phyloP scores from a whole-genome alignment of 495 filamentous ascomycete species.

The Aspergillus avenaceus region DNA sequence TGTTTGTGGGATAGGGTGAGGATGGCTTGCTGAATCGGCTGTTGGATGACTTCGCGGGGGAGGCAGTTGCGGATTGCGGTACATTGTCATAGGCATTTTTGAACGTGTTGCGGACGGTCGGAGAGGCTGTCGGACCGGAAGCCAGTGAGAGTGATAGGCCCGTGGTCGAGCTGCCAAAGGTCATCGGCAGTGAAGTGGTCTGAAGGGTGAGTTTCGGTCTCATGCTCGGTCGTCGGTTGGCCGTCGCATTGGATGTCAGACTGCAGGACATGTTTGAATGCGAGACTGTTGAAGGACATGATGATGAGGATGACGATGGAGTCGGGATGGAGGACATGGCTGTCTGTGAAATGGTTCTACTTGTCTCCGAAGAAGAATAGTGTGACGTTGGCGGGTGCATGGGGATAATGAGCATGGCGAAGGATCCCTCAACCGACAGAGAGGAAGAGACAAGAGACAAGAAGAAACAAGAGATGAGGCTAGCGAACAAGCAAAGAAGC shows the following conservation, averaged over 20 bases:
- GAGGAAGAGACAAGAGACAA: conserved; percentile 23
- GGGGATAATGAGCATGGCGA: conserved; percentile 20
- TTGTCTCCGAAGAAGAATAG: background rate
- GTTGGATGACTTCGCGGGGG: conserved; percentile 25
- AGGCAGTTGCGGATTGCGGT: conserved; percentile 55
- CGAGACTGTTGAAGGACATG: conserved; percentile 23
- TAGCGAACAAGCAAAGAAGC: background rate
- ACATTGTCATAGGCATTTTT: conserved; percentile 74
- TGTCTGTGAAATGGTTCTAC: conserved; percentile 4
- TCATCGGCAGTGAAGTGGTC: conserved; percentile 51
- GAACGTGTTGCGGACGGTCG: conserved; percentile 78
- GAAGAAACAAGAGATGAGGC: conserved; percentile 17
- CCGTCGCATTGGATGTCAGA: conserved; percentile 24
- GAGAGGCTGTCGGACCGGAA: conserved; percentile 60
- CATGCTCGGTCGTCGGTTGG: conserved; percentile 34
- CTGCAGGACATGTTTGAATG: conserved; percentile 24
- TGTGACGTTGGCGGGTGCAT: conserved; percentile 17
- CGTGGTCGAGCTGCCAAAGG: conserved; percentile 52
- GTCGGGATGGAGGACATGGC: conserved; percentile 13
- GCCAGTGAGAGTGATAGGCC: conserved; percentile 54
- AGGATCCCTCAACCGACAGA: background rate
- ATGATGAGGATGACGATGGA: conserved; percentile 26
- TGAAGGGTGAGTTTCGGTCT: conserved; percentile 78
- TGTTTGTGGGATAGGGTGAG: conserved; percentile 23
- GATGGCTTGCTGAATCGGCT: conserved; percentile 20